Evolutionary conservation across 2,329 filamentous ascomycete genomes (phyloP).

Genomic region (Aspergillus sojae): DNA sequence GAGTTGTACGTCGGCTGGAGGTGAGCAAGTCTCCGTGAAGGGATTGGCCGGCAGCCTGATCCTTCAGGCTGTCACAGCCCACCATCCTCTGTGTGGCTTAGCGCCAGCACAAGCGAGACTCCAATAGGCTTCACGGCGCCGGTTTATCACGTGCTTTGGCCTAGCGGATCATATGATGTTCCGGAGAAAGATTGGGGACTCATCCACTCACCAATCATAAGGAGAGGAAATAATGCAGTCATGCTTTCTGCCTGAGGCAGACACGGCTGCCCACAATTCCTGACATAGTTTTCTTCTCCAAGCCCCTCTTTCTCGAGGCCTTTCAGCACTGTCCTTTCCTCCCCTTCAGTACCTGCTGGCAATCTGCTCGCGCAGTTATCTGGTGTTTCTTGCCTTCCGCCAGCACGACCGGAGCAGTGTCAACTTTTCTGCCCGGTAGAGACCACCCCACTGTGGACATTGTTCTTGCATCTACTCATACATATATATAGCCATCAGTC

Average conservation of each 20-base stretch:
- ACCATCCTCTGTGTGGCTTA: constrained; percentile 17
- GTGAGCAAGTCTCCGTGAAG: constrained; percentile 32
- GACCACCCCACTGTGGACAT: neutral
- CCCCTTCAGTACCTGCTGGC: constrained; percentile 15
- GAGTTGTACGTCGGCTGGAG: constrained; percentile 33
- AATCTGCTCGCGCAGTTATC: constrained; percentile 19
- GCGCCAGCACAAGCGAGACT: constrained; percentile 25
- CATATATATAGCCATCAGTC: constrained; percentile 4
- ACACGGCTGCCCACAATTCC: constrained; percentile 27
- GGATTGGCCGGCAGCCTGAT: constrained; percentile 30
- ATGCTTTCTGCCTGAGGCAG: constrained; percentile 22
- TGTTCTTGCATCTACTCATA: neutral
- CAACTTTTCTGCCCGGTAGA: constrained; percentile 11
- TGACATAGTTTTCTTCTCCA: constrained; percentile 27
- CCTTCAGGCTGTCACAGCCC: constrained; percentile 26
- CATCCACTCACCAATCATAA: constrained; percentile 21
- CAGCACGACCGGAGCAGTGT: constrained; percentile 20
- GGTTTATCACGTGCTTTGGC: constrained; percentile 19
- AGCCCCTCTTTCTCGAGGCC: constrained; percentile 25
- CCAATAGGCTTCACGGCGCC: constrained; percentile 20
- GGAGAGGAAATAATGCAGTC: constrained; percentile 22
- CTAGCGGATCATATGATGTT: constrained; percentile 15
- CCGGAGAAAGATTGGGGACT: constrained; percentile 13
- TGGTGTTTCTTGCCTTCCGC: constrained; percentile 18
- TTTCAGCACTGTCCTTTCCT: constrained; percentile 20